A percentile compares a stretch with the other conserved stretches of the same genome.
These are phyloP conservation scores for Kwoniella newhampshirensis DNA, from an alignment of 768 basidiomycete genomes.

Conservation along the genomic window DNA sequence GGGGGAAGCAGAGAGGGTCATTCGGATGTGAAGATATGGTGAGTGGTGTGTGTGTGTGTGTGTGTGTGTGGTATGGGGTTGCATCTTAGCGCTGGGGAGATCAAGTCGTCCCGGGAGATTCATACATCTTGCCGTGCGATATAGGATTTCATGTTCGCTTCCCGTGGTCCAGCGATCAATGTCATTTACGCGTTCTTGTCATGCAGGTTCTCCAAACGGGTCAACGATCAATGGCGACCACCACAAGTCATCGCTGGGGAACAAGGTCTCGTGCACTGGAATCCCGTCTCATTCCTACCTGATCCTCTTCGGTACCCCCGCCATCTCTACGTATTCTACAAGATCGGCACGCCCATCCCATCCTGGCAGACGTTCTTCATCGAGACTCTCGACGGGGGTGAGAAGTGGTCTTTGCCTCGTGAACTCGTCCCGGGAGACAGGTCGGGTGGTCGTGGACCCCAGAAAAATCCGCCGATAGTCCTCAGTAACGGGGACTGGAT, in stretches of 20 bases:
- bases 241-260: slow-evolving; percentile 7
- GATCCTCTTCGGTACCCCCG: neutral
- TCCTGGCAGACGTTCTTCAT: slow-evolving; percentile 20
- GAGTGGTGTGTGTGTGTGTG: slow-evolving; percentile 3
- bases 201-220: slow-evolving; percentile 17
- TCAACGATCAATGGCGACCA: slow-evolving; percentile 6
- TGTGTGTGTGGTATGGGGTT: too few relatives aligned
- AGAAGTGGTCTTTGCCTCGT: slow-evolving; percentile 18
- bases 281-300: slow-evolving; percentile 25
- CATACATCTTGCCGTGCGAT: too few relatives aligned
- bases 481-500: slow-evolving; percentile 25
- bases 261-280: slow-evolving; percentile 24
- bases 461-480: slow-evolving; percentile 24
- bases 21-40: slow-evolving; percentile 26
- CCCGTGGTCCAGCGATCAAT: too few relatives aligned
- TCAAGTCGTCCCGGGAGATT: too few relatives aligned
- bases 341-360: slow-evolving; percentile 25
- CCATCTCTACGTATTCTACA: slow-evolving; percentile 18
- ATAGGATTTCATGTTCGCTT: neutral
- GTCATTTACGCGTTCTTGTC: too few relatives aligned
- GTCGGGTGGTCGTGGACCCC: slow-evolving; percentile 26
- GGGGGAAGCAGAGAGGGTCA: slow-evolving; percentile 27
- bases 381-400: slow-evolving; percentile 14
- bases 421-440: slow-evolving; percentile 21
- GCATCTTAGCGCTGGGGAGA: too few relatives aligned